Percentiles rank a stretch among this genome's conserved stretches.
Conservation (phyloP, 371 early-diverging fungal species). For the Sporodiniella umbellata region DNA sequence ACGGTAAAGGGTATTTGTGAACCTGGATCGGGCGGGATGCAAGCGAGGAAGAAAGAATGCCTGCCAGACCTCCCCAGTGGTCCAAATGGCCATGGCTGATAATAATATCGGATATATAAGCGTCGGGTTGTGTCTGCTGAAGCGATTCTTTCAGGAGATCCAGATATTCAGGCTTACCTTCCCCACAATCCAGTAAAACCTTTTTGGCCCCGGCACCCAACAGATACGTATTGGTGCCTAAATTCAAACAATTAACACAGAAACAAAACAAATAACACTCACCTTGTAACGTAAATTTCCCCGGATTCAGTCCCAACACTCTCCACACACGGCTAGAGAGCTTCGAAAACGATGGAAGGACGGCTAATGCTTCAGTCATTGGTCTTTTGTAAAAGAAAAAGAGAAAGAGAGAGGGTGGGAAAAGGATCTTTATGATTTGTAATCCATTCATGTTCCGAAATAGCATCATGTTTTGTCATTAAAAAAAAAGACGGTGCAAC, state of each 20-base stretch:
- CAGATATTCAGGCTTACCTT: conserved; percentile 71
- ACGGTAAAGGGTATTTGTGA: conserved; percentile 32
- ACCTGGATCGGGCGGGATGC: conserved; percentile 21
- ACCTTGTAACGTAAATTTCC: conserved; percentile 77
- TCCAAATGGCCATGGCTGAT: conserved; percentile 84
- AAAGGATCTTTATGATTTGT: too few relatives aligned
- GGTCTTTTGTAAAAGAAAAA: neutral
- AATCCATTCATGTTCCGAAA: too few relatives aligned
- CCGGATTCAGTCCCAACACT: conserved; percentile 75
- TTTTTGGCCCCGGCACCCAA: conserved; percentile 72
- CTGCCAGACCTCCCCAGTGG: conserved; percentile 70
- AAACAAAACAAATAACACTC: neutral
- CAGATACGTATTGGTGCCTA: conserved; percentile 89
- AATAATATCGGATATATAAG: conserved; percentile 71
- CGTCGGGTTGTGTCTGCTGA: conserved; percentile 30
- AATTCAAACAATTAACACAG: neutral
- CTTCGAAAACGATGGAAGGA: conserved; percentile 38
- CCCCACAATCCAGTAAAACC: conserved; percentile 80
- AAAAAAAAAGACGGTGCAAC: too few relatives aligned
- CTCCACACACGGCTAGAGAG: conserved; percentile 50
- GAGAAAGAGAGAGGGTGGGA: neutral
- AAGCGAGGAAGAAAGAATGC: conserved; percentile 40
- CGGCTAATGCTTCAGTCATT: conserved; percentile 16
- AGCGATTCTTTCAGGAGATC: conserved; percentile 51
- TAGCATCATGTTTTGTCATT: too few relatives aligned